Conservation (phyloP, 768 basidiomycete genomes). For the Mycena latifolia region DNA sequence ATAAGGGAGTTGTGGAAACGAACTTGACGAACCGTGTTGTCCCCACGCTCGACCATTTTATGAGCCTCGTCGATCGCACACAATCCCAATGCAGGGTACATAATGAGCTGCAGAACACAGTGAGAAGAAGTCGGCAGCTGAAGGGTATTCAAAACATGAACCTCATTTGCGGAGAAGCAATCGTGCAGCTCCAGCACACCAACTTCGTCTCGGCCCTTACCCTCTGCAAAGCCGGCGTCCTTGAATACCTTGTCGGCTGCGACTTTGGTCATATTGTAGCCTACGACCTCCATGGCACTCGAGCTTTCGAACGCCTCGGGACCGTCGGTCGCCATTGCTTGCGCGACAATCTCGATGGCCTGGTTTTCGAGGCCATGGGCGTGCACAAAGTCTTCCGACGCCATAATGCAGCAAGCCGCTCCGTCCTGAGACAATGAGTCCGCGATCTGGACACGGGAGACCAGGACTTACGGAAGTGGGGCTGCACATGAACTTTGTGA, state of each 20-base stretch:
- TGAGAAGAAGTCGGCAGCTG: background rate
- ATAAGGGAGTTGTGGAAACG: background rate
- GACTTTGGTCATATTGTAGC: slow-evolving; percentile 80
- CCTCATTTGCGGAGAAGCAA: slow-evolving; percentile 89
- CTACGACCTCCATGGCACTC: slow-evolving; percentile 86
- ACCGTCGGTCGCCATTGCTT: slow-evolving; percentile 75
- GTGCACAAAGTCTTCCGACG: slow-evolving; percentile 84
- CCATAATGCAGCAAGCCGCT: slow-evolving; percentile 82
- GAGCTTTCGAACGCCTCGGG: slow-evolving; percentile 72
- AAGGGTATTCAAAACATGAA: slow-evolving; percentile 40
- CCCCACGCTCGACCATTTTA: slow-evolving; percentile 77
- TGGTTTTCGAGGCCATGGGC: slow-evolving; percentile 83
- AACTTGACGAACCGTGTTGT: slow-evolving; percentile 76
- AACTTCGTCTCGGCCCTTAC: slow-evolving; percentile 76
- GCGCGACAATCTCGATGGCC: slow-evolving; percentile 84
- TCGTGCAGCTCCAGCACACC: slow-evolving; percentile 92
- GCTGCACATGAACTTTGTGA: slow-evolving; percentile 90
- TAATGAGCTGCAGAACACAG: slow-evolving; percentile 68
- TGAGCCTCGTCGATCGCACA: slow-evolving; percentile 76
- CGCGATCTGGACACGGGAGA: background rate
- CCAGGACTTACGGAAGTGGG: slow-evolving; percentile 73
- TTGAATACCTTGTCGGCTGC: slow-evolving; percentile 78
- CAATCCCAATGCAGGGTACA: slow-evolving; percentile 85
- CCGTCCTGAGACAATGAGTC: slow-evolving; percentile 63
- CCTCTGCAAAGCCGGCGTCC: slow-evolving; percentile 75